Evolutionary conservation across 2,329 filamentous ascomycete genomes (phyloP), one percentile per base, ranked within the genome.

Genomic region (Aspergillus vadensis): DNA sequence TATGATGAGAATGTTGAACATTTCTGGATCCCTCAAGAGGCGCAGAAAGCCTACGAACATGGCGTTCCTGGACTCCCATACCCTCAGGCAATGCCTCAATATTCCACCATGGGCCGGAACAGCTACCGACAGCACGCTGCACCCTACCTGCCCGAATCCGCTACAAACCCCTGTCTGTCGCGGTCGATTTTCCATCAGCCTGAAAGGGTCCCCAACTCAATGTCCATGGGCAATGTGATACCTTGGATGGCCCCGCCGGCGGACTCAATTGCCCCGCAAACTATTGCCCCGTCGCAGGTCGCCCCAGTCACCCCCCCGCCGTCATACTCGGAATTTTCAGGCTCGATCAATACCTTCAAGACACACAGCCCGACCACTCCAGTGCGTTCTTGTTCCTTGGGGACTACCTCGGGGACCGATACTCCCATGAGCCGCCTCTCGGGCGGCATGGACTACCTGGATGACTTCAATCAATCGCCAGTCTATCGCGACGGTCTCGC

Each of bases 1-100:
- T 77, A 76, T 47, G 74, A 76, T 10, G 75, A 77, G 36, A 74
- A 71, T 36, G 69, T 72, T 23, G 75, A 77, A 17, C 74, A 75
- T 57, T 72, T 77, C 50, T 76, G 74, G 71, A 70, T 77, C 19
- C 71, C 70, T 2, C 69, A 74, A 10, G 74, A 76, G 21, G 68
- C 74, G 10, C 69, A 73, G 8, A 77, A 77, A 62, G 66, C 72
- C 2, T 76, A 74, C 53, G 74, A 76, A 2, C 68, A 71, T n/a
- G 60, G 64, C 2, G 61, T 63, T 14, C 64, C 64, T 25, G 57
- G 58, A 2, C 72, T 77, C 21, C 69, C 72, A 17, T 77, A 71
- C 39, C 75, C 71, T 32, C 67, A 73, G 3, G 58, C 67, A 4
- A 74, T 77, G 73, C 66, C 67, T 7, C 72, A 75, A 36, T 77